A percentile compares a stretch with the other conserved stretches of the same genome.
These are phyloP conservation scores for Trypanosoma theileri DNA, from an alignment of 208 protist species.

Conservation along the genomic window DNA sequence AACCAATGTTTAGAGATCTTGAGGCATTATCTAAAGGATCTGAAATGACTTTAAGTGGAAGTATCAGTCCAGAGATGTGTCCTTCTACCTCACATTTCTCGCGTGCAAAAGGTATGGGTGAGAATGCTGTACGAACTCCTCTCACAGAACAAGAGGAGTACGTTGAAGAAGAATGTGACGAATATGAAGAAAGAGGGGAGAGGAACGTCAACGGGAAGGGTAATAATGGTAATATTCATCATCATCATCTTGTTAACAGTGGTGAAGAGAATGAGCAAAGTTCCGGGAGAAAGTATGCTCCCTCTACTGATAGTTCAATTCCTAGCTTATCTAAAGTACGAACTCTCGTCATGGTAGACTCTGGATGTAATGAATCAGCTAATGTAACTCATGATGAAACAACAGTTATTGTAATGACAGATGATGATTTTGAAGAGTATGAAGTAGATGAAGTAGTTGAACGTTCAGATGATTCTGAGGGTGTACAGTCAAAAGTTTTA, in stretches of 20 bases:
- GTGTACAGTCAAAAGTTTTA: constrained; percentile 47
- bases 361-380: constrained; percentile 53
- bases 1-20: constrained; percentile 8
- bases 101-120: neutral
- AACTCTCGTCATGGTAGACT: constrained; percentile 68
- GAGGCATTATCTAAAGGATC: neutral
- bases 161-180: neutral
- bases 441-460: constrained; percentile 80
- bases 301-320: neutral
- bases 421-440: constrained; percentile 80
- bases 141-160: constrained; percentile 15
- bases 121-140: neutral
- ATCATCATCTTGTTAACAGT: constrained; percentile 9
- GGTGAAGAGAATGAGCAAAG: neutral
- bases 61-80: neutral
- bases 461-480: constrained; percentile 27
- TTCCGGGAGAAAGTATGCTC: neutral
- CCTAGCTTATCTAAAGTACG: constrained; percentile 56
- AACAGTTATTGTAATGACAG: constrained; percentile 58
- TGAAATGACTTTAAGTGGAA: too few species aligned
- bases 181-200: neutral
- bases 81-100: neutral
- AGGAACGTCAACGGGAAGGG: neutral
- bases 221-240: constrained; percentile 13
- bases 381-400: constrained; percentile 70